Percentiles rank a stretch among this genome's conserved stretches.
Conservation (phyloP, 2,329 filamentous ascomycete genomes). For the Talaromyces albobiverticillius region DNA sequence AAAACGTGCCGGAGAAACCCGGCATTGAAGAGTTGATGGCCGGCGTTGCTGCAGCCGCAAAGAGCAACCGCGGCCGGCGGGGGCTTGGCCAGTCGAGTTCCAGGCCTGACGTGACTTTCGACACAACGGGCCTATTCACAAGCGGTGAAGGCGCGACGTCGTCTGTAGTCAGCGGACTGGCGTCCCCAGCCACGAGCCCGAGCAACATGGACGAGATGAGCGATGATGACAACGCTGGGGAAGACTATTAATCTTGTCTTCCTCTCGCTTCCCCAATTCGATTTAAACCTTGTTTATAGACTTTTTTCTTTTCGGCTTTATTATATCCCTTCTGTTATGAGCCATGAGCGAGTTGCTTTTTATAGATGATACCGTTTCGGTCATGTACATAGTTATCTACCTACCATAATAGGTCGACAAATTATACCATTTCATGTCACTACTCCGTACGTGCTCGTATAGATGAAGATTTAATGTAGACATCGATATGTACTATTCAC, state of each 20-base stretch:
- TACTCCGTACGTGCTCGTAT: too few relatives aligned
- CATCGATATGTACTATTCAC: background rate
- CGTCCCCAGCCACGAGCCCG: slow-evolving; percentile 32
- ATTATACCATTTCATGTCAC: too few relatives aligned
- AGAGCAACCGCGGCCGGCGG: slow-evolving; percentile 28
- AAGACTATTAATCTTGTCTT: slow-evolving; percentile 5
- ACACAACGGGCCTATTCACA: background rate
- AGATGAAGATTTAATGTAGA: too few relatives aligned
- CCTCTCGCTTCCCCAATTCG: background rate
- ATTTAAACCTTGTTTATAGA: slow-evolving; percentile 4
- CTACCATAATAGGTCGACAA: too few relatives aligned
- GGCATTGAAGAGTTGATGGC: slow-evolving; percentile 50
- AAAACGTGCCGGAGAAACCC: slow-evolving; percentile 69
- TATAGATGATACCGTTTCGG: background rate
- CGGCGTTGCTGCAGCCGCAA: slow-evolving; percentile 20
- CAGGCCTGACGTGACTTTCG: background rate
- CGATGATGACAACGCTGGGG: slow-evolving; percentile 12
- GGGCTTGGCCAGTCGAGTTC: background rate
- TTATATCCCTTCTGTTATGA: slow-evolving; percentile 3
- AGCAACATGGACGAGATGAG: slow-evolving; percentile 15
- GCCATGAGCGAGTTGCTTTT: background rate
- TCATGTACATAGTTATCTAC: background rate
- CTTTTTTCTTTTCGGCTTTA: background rate
- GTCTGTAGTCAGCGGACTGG: slow-evolving; percentile 37
- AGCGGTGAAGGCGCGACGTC: slow-evolving; percentile 18